Evolutionary conservation across 495 filamentous ascomycete genomes (phyloP).

Genomic region (Aspergillus sclerotioniger): DNA sequence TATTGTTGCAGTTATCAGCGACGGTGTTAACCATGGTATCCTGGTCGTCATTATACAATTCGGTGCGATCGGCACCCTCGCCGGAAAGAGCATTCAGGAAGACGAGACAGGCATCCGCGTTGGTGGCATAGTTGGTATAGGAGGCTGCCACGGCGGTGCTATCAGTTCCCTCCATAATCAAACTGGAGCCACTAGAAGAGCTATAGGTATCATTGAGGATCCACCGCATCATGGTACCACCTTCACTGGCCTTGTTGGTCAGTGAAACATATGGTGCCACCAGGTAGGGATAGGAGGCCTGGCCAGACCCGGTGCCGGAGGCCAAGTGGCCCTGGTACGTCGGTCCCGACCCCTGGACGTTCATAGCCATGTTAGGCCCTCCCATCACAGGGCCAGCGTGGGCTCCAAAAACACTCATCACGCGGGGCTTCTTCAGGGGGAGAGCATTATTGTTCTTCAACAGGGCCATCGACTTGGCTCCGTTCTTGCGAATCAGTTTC

Average conservation of each 20-base stretch:
- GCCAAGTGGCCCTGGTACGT: constrained; percentile 37
- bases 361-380: constrained; percentile 57
- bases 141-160: constrained; percentile 17
- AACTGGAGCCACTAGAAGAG: constrained; percentile 16
- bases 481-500: constrained; percentile 50
- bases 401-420: constrained; percentile 60
- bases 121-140: constrained; percentile 40
- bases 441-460: constrained; percentile 60
- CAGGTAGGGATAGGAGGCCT: constrained; percentile 46
- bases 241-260: constrained; percentile 50
- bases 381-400: constrained; percentile 58
- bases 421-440: constrained; percentile 49
- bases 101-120: constrained; percentile 59
- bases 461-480: constrained; percentile 53
- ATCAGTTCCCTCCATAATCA: constrained; percentile 15
- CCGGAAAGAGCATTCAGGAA: constrained; percentile 56
- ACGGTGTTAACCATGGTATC: constrained; percentile 58
- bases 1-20: constrained; percentile 63
- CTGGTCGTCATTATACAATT: constrained; percentile 49
- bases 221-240: constrained; percentile 47
- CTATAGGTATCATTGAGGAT: constrained; percentile 44
- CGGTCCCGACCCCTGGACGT: constrained; percentile 38
- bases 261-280: constrained; percentile 58
- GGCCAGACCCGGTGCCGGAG: constrained; percentile 21
- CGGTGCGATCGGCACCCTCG: constrained; percentile 55